Percentiles rank a stretch among this genome's conserved stretches.
phyloP scores from a whole-genome alignment of 495 filamentous ascomycete species.

The Penicillium lagena region DNA sequence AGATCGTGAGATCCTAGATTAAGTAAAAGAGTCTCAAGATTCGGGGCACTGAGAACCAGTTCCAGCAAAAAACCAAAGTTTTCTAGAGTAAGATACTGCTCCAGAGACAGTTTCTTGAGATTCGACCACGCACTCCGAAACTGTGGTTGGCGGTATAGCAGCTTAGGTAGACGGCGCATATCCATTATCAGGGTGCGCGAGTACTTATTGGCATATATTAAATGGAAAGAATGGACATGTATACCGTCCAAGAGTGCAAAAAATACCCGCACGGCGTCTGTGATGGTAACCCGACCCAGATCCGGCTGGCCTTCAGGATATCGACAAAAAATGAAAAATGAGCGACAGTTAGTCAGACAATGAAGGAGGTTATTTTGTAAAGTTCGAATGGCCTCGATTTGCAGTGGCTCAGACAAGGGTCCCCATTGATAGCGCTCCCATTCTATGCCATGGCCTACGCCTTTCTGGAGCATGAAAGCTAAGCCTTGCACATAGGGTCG shows the following conservation, averaged over 20 bases:
- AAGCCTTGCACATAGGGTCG: conserved; percentile 13
- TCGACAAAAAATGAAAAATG: conserved; percentile 25
- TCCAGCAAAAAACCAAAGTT: conserved; percentile 22
- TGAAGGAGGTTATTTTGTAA: conserved; percentile 14
- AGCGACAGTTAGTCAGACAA: conserved; percentile 17
- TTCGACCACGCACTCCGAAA: conserved; percentile 18
- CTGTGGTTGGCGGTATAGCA: conserved; percentile 19
- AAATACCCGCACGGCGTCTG: conserved; percentile 19
- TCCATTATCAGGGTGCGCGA: conserved; percentile 25
- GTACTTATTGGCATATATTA: conserved; percentile 18
- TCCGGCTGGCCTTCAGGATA: conserved; percentile 23
- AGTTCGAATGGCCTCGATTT: conserved; percentile 11
- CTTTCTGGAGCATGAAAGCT: conserved; percentile 19
- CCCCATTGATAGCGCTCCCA: conserved; percentile 23
- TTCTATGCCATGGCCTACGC: conserved; percentile 15
- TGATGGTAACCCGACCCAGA: conserved; percentile 17
- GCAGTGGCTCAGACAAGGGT: conserved; percentile 12
- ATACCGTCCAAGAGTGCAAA: conserved; percentile 19
- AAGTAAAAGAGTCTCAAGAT: conserved; percentile 14
- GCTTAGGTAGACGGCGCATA: conserved; percentile 24
- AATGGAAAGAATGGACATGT: conserved; percentile 18
- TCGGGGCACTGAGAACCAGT: conserved; percentile 16
- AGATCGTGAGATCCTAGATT: conserved; percentile 20
- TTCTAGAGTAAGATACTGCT: conserved; percentile 23
- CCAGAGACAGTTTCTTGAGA: conserved; percentile 17